A percentile compares a stretch with the other conserved stretches of the same genome.
Evolutionary conservation across 257 asterid species (phyloP).

Genomic region (Agastache rugosa): DNA sequence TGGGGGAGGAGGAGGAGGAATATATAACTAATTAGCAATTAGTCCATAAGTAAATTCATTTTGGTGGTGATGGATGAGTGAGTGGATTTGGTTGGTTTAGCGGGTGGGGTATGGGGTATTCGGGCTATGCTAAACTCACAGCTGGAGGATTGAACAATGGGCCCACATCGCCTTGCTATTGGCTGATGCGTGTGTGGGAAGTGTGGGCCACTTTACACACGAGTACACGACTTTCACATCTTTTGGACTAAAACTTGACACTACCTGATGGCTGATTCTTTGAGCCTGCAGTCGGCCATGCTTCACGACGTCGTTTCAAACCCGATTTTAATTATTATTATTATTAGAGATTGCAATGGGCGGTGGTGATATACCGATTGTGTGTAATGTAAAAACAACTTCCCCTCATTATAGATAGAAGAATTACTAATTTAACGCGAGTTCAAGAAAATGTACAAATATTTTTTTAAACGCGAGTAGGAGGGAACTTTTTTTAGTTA

Average conservation of each 20-base stretch:
- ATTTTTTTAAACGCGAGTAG: too few relatives aligned
- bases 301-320: background rate
- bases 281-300: background rate
- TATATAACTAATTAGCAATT: too few relatives aligned
- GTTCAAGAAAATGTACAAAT: too few relatives aligned
- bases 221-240: background rate
- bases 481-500: too few relatives aligned
- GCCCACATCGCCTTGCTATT: conserved; percentile 28
- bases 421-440: too few relatives aligned
- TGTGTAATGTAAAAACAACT: too few relatives aligned
- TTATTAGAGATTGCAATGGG: too few relatives aligned
- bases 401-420: too few relatives aligned
- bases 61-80: background rate
- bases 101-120: conserved; percentile 44
- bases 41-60: too few relatives aligned
- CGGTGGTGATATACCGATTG: too few relatives aligned
- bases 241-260: conserved; percentile 18
- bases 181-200: conserved; percentile 30
- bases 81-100: conserved; percentile 44
- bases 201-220: conserved; percentile 9
- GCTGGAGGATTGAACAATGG: conserved; percentile 35
- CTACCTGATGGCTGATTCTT: conserved; percentile 10
- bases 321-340: too few relatives aligned
- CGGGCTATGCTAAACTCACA: conserved; percentile 38
- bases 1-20: too few relatives aligned